Base-by-base conservation (phyloP, 129 eudicot genomes). In the Arctium lappa region DNA sequence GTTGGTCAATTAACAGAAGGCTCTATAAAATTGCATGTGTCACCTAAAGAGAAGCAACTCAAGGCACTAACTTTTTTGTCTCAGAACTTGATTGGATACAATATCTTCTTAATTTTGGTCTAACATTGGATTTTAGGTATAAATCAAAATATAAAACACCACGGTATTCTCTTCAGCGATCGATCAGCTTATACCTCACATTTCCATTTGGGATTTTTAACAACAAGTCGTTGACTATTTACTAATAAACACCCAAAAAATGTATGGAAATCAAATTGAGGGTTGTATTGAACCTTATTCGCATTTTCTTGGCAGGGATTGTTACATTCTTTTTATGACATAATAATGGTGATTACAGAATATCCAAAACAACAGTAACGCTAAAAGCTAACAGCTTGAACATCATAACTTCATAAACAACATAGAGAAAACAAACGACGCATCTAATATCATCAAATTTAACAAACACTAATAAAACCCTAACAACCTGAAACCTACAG, bases 1-100 rank as follows among this genome's bases (percentile, higher is more conserved):
- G 68, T 18, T 60, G 66, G 68, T 60, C 68, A n/a, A 71, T 46
- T 27, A 3, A 50, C 80, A 87, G 13, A 72, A 37, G 42, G 36
- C 56, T 44, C 5, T 2, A 30, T 8, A 40, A 73, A 46, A 2
- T 38, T 38, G 74, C 62, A 56, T 29, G 37, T 18, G 38, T 5
- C 29, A 36, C 22, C 27, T 80, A 13, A 80, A 12, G 72, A 77
- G 66, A 36, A 48, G 29, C 60, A 34, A 13, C 60, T 50, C 62
- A 53, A 81, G 56, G 22, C 73, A 81, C 79, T 34, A 37, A 22
- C 84, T 81, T 80, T 72, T 71, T 38, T 53, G 37, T 56, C 65
- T 31, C 65, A 60, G 9, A 63, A 10, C 48, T 30, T 9, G n/a
- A 34, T 33, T 34, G 38, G 22, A 36, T 6, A 10, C 15, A 62